Base-by-base conservation (phyloP, 495 filamentous ascomycete genomes). In the Penicillium egyptiacum region DNA sequence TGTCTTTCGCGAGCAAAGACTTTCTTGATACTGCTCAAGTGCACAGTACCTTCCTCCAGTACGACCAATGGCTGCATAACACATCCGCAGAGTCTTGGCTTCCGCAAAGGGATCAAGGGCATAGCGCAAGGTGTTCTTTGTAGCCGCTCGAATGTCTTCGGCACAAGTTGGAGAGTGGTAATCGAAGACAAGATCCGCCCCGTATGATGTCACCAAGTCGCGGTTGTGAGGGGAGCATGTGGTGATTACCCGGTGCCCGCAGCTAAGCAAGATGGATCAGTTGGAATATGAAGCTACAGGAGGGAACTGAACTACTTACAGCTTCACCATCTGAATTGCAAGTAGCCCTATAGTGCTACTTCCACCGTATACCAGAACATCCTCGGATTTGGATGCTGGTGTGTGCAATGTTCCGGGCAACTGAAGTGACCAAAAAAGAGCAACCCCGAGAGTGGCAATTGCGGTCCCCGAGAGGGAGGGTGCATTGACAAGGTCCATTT, bases 141-240 rank as follows among this genome's bases (percentile, higher is more conserved):
- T 78, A 10, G 70, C 60, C 6, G 52, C 23, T 3, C 68, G 57
- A 50, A 83, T 83, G 23, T 81, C 70, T 3, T 72, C 59, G 0
- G 73, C 75, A 55, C 72, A 74, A 1, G 70, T 66, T 1, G 75
- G 64, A 0, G 66, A 65, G 4, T 70, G 65, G 65, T 87, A 87
- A 68, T 88, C 81, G 57, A 83, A 86, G 0, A 78, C 76, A 10
- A 67, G 58, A 35, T 72, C 71, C 0, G 83, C 84, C 5, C 85
- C 85, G 22, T 76, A 76, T 3, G 54, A 64, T 26, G 70, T 66
- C n/a, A 81, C 77, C 5, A 86, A 65, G 4, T 77, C 72, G 51
- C 83, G 81, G 66, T 87, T 87, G 11, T 63, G 65, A 0, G 78
- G 76, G 0, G 83, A 86, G 56, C 83, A 83, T 0, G 82, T 84